Evolutionary conservation across 768 basidiomycete genomes (phyloP).

Genomic region (Symmetrospora coprosmae): DNA sequence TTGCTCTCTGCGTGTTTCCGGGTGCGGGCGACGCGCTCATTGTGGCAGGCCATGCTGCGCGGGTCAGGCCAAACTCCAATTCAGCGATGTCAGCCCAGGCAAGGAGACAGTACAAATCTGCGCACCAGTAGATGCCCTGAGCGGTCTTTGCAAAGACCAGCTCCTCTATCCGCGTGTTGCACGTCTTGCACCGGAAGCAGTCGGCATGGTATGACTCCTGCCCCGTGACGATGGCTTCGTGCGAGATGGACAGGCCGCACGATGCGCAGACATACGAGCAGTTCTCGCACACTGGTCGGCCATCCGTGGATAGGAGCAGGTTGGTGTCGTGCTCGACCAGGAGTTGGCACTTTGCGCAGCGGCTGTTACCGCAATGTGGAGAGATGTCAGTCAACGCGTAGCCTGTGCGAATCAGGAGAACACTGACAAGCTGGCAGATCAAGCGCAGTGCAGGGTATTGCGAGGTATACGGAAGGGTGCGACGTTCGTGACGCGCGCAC

Average conservation of each 20-base stretch:
- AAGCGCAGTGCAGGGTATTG: too few relatives aligned
- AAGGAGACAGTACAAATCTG: not conserved
- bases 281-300: slow-evolving; percentile 85
- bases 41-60: slow-evolving; percentile 73
- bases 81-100: not conserved
- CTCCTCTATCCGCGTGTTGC: slow-evolving; percentile 87
- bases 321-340: slow-evolving; percentile 91
- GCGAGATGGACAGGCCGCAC: slow-evolving; percentile 82
- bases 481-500: too few relatives aligned
- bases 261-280: slow-evolving; percentile 94
- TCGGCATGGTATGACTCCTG: slow-evolving; percentile 97
- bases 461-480: too few relatives aligned
- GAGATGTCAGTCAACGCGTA: too few relatives aligned
- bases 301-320: slow-evolving; percentile 88
- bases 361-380: slow-evolving; percentile 36
- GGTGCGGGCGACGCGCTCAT: slow-evolving; percentile 87
- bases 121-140: slow-evolving; percentile 83
- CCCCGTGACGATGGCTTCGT: slow-evolving; percentile 98
- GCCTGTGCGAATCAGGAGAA: too few relatives aligned
- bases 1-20: slow-evolving; percentile 72
- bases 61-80: not conserved
- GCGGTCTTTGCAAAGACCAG: slow-evolving; percentile 96
- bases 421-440: too few relatives aligned
- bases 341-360: slow-evolving; percentile 86
- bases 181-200: slow-evolving; percentile 95